phyloP scores from a whole-genome alignment of 1,139 yeast species.

The Magnusiomyces ingens region DNA sequence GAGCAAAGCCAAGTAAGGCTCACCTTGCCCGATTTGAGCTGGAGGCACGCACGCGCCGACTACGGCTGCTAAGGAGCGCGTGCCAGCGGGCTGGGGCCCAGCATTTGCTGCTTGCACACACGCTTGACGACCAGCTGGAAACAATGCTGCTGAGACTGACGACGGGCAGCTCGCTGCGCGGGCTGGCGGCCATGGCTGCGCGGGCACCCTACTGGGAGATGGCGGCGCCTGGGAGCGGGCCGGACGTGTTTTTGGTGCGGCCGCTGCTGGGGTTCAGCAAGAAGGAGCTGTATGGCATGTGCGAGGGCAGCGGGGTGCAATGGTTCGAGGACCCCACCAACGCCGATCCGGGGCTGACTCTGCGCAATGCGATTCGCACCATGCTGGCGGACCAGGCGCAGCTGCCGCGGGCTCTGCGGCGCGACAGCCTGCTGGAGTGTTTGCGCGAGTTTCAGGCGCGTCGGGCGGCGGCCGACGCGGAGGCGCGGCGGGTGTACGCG shows the following conservation, averaged over 20 bases:
- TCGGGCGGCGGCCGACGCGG: background rate
- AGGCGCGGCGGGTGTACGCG: background rate
- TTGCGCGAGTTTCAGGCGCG: conserved; percentile 2
- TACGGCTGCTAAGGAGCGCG: conserved; percentile 30
- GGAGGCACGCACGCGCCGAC: conserved; percentile 42
- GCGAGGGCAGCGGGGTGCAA: conserved; percentile 35
- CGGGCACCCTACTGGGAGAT: conserved; percentile 21
- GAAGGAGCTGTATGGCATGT: conserved; percentile 41
- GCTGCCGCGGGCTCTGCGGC: conserved; percentile 14
- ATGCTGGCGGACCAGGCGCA: conserved; percentile 16
- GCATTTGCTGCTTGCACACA: conserved; percentile 57
- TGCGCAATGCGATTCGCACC: conserved; percentile 42
- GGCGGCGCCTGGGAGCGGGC: conserved; percentile 18
- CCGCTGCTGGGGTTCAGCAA: conserved; percentile 51
- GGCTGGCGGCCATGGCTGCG: conserved; percentile 41
- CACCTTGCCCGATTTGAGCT: conserved; percentile 19
- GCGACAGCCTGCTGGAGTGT: conserved; percentile 8
- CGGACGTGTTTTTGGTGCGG: conserved; percentile 32
- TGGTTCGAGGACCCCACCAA: conserved; percentile 76
- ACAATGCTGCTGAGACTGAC: conserved; percentile 54
- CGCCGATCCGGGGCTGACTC: conserved; percentile 45
- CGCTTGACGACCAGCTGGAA: conserved; percentile 64
- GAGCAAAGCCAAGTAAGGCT: conserved; percentile 7
- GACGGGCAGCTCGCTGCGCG: conserved; percentile 52
- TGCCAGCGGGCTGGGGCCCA: conserved; percentile 17